phyloP scores from a whole-genome alignment of 164 flowering plant species.

The Stephania cephalantha region DNA sequence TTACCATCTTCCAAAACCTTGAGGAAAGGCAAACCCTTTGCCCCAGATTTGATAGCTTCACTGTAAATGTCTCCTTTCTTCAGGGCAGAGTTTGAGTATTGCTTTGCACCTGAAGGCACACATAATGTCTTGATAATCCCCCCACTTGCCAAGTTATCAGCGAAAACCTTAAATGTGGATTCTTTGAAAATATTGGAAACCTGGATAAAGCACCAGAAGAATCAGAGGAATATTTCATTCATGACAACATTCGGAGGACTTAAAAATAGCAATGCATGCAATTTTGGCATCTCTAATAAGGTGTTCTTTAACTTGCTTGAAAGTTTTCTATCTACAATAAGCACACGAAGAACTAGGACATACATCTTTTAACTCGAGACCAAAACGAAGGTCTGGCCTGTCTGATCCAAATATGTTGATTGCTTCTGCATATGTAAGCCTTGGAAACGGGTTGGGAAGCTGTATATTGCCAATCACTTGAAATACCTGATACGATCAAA shows the following conservation, averaged over 20 bases:
- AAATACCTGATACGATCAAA: slow-evolving; percentile 53
- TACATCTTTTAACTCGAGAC: slow-evolving; percentile 85
- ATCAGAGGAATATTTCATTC: background rate
- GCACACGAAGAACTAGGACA: slow-evolving; percentile 4
- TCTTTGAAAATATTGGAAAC: slow-evolving; percentile 61
- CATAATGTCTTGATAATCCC: slow-evolving; percentile 73
- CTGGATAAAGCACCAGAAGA: slow-evolving; percentile 30
- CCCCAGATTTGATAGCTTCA: slow-evolving; percentile 87
- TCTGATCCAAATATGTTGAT: slow-evolving; percentile 89
- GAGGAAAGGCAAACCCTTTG: slow-evolving; percentile 91
- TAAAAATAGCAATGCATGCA: no score
- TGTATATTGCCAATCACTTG: slow-evolving; percentile 65
- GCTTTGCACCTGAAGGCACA: slow-evolving; percentile 71
- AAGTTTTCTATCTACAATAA: no score
- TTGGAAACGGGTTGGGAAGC: slow-evolving; percentile 85
- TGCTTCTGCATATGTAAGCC: slow-evolving; percentile 92
- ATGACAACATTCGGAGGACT: no score
- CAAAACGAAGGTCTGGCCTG: slow-evolving; percentile 86
- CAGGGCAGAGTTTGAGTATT: slow-evolving; percentile 76
- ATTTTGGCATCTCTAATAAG: no score
- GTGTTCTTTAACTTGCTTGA: no score
- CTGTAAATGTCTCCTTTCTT: slow-evolving; percentile 82
- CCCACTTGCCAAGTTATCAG: slow-evolving; percentile 61
- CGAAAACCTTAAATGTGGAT: slow-evolving; percentile 71
- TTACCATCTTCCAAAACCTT: slow-evolving; percentile 76